These are phyloP conservation scores for Xylaria sp. DNA, from an alignment of 495 filamentous ascomycete species.

Conservation along the genomic window DNA sequence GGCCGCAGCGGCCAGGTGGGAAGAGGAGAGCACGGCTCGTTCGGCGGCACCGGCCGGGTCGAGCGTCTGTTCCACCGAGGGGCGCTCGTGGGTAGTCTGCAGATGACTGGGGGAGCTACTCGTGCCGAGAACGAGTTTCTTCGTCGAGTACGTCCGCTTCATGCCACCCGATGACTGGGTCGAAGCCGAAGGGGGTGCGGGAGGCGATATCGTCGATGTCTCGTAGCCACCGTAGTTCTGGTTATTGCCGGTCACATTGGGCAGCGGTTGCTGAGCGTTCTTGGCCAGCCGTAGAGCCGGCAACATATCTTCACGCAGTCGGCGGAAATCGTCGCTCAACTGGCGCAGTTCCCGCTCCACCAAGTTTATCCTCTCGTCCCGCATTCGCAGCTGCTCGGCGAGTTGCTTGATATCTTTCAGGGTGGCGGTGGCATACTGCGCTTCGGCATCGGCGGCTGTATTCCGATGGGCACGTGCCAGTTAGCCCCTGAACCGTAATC, in stretches of 20 bases:
- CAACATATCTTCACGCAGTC: constrained; percentile 86
- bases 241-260: constrained; percentile 55
- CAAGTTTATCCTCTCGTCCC: constrained; percentile 83
- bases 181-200: constrained; percentile 58
- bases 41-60: constrained; percentile 61
- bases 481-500: constrained; percentile 31
- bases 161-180: constrained; percentile 58
- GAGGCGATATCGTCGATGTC: constrained; percentile 54
- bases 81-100: constrained; percentile 61
- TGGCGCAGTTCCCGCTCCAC: constrained; percentile 81
- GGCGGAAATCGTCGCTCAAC: constrained; percentile 82
- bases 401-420: constrained; percentile 90
- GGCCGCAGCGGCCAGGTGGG: constrained; percentile 74
- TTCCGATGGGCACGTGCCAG: constrained; percentile 16
- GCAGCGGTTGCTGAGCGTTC: constrained; percentile 87
- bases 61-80: constrained; percentile 62
- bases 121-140: constrained; percentile 84
- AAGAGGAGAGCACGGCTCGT: constrained; percentile 72
- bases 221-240: constrained; percentile 52
- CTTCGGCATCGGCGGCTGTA: constrained; percentile 85
- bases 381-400: constrained; percentile 81
- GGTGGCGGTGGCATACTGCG: constrained; percentile 82
- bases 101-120: constrained; percentile 75
- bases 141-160: constrained; percentile 86
- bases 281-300: constrained; percentile 89